These are phyloP conservation scores for Pleurotus tuber-regium DNA, from an alignment of 768 basidiomycete genomes.

Conservation along the genomic window DNA sequence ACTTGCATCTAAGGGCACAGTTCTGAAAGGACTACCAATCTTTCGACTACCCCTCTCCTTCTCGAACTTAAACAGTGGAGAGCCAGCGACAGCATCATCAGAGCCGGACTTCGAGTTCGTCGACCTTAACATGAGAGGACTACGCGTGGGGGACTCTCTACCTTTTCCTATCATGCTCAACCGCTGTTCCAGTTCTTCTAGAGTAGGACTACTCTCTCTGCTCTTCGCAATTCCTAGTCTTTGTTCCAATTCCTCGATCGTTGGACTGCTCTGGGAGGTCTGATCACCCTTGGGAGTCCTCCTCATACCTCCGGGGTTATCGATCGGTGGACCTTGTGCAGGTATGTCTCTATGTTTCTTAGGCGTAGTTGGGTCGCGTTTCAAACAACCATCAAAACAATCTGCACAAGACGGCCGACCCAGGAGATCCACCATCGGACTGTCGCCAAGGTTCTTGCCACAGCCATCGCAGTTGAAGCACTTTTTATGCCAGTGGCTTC, in stretches of 20 bases:
- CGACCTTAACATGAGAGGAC: constrained; percentile 11
- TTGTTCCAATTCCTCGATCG: constrained; percentile 63
- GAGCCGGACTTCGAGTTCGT: not conserved
- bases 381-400: constrained; percentile 78
- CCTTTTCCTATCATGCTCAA: constrained; percentile 29
- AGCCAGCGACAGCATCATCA: not conserved
- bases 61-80: not conserved
- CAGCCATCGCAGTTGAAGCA: constrained; percentile 80
- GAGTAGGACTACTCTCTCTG: constrained; percentile 52
- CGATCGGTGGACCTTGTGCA: constrained; percentile 11
- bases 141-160: constrained; percentile 7
- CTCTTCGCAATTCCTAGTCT: constrained; percentile 54
- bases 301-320: constrained; percentile 46
- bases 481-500: constrained; percentile 75
- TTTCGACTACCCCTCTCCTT: not conserved
- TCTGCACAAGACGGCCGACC: constrained; percentile 77
- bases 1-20: constrained; percentile 13
- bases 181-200: constrained; percentile 48
- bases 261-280: constrained; percentile 55
- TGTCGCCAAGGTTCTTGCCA: constrained; percentile 66
- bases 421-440: constrained; percentile 80
- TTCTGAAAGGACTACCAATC: not conserved
- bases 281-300: constrained; percentile 30
- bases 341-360: constrained; percentile 25
- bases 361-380: constrained; percentile 47